These are phyloP conservation scores for Dryas octopetala DNA, from an alignment of 306 rosid genomes.

Conservation along the genomic window DNA sequence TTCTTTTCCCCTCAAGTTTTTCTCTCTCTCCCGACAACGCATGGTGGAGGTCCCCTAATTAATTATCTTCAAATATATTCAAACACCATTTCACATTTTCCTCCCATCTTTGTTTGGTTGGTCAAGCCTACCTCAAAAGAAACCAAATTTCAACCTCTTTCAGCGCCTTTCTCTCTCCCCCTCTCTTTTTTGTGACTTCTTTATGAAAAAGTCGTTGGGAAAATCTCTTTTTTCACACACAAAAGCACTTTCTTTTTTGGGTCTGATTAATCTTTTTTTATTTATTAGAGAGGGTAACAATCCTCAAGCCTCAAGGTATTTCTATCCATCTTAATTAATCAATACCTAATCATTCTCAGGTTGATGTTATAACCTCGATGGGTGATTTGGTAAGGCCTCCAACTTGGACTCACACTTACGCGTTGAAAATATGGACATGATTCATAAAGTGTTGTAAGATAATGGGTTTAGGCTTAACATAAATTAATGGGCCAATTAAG, in stretches of 20 bases:
- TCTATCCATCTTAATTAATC: background rate
- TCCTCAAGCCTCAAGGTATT: background rate
- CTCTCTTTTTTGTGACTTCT: conserved; percentile 27
- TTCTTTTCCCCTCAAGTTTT: background rate
- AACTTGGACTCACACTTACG: background rate
- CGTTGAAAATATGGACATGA: no score
- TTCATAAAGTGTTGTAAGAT: background rate
- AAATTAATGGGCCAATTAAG: background rate
- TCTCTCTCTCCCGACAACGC: conserved; percentile 54
- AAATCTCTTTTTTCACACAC: background rate
- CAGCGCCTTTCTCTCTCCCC: conserved; percentile 11
- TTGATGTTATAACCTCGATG: conserved; percentile 11
- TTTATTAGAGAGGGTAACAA: background rate
- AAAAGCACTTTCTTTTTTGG: background rate
- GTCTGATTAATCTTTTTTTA: background rate
- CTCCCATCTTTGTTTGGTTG: conserved; percentile 21
- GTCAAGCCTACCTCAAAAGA: conserved; percentile 51
- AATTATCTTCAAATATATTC: conserved; percentile 35
- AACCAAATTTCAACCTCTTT: conserved; percentile 31
- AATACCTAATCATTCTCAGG: conserved; percentile 9
- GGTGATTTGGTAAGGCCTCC: conserved; percentile 11
- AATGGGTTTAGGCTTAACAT: background rate
- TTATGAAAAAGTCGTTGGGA: background rate
- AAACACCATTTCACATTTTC: conserved; percentile 32
- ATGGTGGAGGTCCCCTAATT: conserved; percentile 47